These are phyloP conservation scores for Gynochthodes officinalis DNA, from an alignment of 257 asterid species.

Conservation along the genomic window DNA sequence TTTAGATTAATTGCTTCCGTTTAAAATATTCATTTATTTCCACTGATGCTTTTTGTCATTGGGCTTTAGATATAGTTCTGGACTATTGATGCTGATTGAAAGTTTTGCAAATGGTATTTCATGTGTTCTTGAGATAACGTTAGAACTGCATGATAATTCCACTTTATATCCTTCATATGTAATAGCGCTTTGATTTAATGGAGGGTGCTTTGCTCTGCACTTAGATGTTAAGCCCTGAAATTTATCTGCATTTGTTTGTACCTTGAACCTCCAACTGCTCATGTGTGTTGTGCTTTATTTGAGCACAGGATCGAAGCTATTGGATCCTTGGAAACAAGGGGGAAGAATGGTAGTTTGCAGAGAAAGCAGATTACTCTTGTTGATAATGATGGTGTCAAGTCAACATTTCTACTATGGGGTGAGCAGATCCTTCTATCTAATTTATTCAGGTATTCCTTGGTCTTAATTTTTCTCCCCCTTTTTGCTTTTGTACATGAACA, in stretches of 20 bases:
- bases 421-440: constrained; percentile 76
- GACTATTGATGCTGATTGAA: not conserved
- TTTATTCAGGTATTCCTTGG: constrained; percentile 60
- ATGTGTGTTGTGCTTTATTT: not conserved
- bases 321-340: constrained; percentile 70
- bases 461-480: constrained; percentile 7
- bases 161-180: not conserved
- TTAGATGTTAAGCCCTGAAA: not conserved
- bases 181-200: not conserved
- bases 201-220: not conserved
- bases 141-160: not conserved
- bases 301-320: constrained; percentile 70
- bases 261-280: not conserved
- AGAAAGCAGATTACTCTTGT: constrained; percentile 73
- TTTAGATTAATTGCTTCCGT: not conserved
- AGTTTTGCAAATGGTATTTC: not conserved
- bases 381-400: constrained; percentile 63
- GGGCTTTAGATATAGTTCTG: not conserved
- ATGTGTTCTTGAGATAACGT: not conserved
- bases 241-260: not conserved
- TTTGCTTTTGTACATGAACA: constrained; percentile 4
- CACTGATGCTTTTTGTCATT: too few species aligned
- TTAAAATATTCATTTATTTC: too few species aligned
- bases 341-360: constrained; percentile 49
- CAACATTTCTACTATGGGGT: constrained; percentile 78